Evolutionary conservation across 2,329 filamentous ascomycete species (phyloP), one percentile per base, ranked within the genome.

Genomic region (Neobulgaria alba): DNA sequence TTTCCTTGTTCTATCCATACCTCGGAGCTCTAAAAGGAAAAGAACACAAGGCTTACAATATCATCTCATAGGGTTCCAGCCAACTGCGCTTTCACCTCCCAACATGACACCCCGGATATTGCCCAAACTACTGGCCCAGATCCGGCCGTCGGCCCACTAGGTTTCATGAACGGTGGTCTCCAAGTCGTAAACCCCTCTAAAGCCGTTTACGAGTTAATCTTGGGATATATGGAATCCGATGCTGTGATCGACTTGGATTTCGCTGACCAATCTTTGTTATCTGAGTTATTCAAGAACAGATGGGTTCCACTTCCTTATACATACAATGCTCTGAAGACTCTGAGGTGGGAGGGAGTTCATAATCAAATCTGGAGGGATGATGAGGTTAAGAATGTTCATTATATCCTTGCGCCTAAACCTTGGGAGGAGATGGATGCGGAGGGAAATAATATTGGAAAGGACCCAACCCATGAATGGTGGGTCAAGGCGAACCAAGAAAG

Each of bases 301-400:
- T 80, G 76, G 76, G 69, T 73, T 10, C 57, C 71, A 4, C 62
- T 80, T 51, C 73, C 75, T 1, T 79, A 79, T 51, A 61, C 69
- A 10, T 79, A 79, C 57, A 80, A 80, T 49, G 76, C 73, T 8
- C 66, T 80, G 46, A 79, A 79, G 67, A 78, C 76, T 12, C 46
- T 79, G 63, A 61, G 72, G 12, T 67, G 67, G 63, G 52, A 63
- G 12, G 66, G 63, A 10, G 73, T 77, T 20, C 76, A 80, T 52
- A 58, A 61, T 19, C 54, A 61, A 41, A 73, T 80, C 42, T 80
- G 76, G 76, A 59, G 63, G 9, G 75, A 80, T 50, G 69, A 69
- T 14, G 56, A 61, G 30, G 72, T 79, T 36, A 77, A 75, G 63
- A 77, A 77, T 50, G 58, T 80, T 4, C 76, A 80, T 54, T 79